Evolutionary conservation across 2,329 filamentous ascomycete genomes (phyloP), one percentile per base, ranked within the genome.

Genomic region (Parastagonospora nodorum): DNA sequence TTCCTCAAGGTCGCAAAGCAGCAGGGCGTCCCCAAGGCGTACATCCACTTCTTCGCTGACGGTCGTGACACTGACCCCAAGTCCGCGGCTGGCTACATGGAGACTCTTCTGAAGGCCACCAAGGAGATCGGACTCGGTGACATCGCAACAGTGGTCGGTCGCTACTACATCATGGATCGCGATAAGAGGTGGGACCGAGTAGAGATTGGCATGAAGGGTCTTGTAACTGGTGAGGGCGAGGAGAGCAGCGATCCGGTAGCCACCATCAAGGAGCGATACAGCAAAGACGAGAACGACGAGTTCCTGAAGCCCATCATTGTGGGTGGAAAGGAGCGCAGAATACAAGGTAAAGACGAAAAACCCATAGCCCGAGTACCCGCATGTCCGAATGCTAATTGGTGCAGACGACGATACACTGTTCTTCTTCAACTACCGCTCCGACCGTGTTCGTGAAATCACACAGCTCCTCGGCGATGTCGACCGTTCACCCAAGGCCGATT

Each of bases 391-490:
- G 47, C 63, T 72, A 63, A 72, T 58, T 51, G 40, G 48, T 53
- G 48, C 59, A 92, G 92, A 97, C 71, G 83, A 89, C 62, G 94
- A 99, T 73, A 93, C 91, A 46, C 84, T 97, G 68, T 97, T 97
- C 85, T 97, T 97, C 86, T 99, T 99, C 89, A 99, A 99, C 86
- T 99, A 99, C 84, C 91, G 94, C 70, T 97, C 94, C 50, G 94
- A 99, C 75, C 92, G 94, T 75, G 93, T 93, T 45, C 90, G 94
- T 66, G 94, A 99, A 77, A 89, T 99, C 74, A 96, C 92, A 42
- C 94, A 97, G 79, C 84, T 99, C 38, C 81, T 99, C 48, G 94
- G 94, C 64, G 89, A 89, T 74, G 87, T 93, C 71, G 94, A 99
- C 80, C 90, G 91, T 69, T 96, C 91, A 19, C 92, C 92, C 48